Evolutionary conservation across 768 basidiomycete species (phyloP).

Genomic region (Mycena alexandri): DNA sequence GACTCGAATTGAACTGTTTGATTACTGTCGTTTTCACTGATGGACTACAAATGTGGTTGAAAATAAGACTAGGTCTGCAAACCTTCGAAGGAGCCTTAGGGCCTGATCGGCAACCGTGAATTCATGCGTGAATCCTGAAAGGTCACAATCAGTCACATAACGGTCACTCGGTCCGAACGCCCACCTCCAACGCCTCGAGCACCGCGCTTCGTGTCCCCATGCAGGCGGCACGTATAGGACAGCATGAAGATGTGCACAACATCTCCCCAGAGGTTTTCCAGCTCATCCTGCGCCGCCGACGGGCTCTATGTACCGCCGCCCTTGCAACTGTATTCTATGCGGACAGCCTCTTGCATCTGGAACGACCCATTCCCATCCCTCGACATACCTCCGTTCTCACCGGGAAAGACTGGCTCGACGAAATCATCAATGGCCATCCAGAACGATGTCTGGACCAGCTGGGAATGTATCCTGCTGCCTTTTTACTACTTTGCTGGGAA

Average conservation of each 20-base stretch:
- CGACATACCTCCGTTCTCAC: slow-evolving; percentile 20
- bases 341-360: slow-evolving; percentile 10
- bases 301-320: not conserved
- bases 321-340: slow-evolving; percentile 8
- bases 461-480: slow-evolving; percentile 21
- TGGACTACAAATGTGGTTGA: no score
- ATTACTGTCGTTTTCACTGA: no score
- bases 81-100: no score
- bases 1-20: no score
- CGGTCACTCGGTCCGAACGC: slow-evolving; percentile 1
- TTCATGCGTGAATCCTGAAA: slow-evolving; percentile 7
- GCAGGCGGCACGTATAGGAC: not conserved
- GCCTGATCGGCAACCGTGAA: slow-evolving; percentile 10
- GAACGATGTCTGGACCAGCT: slow-evolving; percentile 22
- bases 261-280: not conserved
- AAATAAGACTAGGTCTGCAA: no score
- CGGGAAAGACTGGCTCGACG: slow-evolving; percentile 23
- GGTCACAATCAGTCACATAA: slow-evolving; percentile 9
- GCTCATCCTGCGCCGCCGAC: slow-evolving; percentile 20
- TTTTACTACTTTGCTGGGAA: slow-evolving; percentile 8
- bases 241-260: not conserved
- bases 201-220: not conserved
- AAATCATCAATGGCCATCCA: slow-evolving; percentile 22
- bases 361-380: slow-evolving; percentile 20
- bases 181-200: not conserved